Evolutionary conservation across 192 early-diverging fungal species (phyloP), one percentile per base, ranked within the genome.

Genomic region (Powellomyces hirtus): DNA sequence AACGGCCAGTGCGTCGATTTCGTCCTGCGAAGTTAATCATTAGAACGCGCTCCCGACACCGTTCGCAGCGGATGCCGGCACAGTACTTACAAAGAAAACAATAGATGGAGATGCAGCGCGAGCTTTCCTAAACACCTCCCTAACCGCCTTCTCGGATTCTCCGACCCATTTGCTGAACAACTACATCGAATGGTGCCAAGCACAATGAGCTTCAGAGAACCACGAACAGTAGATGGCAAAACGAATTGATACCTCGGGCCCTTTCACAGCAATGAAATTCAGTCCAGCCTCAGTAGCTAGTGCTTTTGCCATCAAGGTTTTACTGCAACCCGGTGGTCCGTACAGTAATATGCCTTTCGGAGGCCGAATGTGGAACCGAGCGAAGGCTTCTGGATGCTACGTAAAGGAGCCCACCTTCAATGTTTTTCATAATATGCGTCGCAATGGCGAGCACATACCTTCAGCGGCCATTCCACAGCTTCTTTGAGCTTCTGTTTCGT

Each of bases 81-180:
- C 24, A 14, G 31, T 38, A 77, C 89, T 77, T 82, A 93, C 97
- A 80, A 99, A 99, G 73, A 99, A 99, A 7, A 99, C 85, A 50
- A 99, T 98, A 3, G 93, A 91, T 6, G 97, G 97, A 0, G 92
- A 89, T 1, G 96, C 96, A 1, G 91, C 91, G 7, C 97, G 76
- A 10, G 97, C 97, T 76, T 95, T 96, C 36, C 88, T 81, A 64
- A 99, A 99, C n/a, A 98, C 86, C 61, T 94, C 90, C 4, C 89
- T 87, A 2, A 99, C 91, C 3, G 95, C 94, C 79, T 95, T 96
- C 77, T 99, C 97, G 1, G 93, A 95, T 68, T 99, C 97, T 29
- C 97, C 97, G 6, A 99, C 97, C 95, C 95, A 99, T 74, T 98
- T 99, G 81, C 94, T 97, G 70, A 98, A 96, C 13, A 98, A 77